Conservation (phyloP, 1,284 basidiomycete species). For the Cryptococcus sp. region DNA sequence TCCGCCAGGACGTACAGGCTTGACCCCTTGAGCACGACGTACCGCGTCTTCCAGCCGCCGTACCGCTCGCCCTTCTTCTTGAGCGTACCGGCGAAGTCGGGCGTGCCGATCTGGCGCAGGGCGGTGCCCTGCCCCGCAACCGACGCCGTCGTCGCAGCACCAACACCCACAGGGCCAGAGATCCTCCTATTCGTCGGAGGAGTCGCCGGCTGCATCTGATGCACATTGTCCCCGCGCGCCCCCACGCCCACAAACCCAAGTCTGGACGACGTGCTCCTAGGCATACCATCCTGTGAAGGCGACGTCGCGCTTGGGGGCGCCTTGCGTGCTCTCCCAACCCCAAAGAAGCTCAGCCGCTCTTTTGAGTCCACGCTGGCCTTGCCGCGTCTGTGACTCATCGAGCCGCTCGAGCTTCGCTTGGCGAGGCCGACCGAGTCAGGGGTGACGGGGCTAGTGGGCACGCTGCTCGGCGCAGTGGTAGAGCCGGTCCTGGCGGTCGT, state of each 20-base stretch:
- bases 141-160: background rate
- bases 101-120: conserved; percentile 78
- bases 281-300: background rate
- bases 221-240: conserved; percentile 5
- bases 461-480: conserved; percentile 21
- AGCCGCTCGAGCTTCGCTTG: conserved; percentile 45
- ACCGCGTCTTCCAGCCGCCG: conserved; percentile 88
- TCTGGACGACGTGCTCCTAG: conserved; percentile 14
- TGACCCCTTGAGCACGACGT: conserved; percentile 89
- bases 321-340: conserved; percentile 70
- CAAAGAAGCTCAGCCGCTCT: conserved; percentile 62
- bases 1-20: conserved; percentile 82
- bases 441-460: conserved; percentile 42
- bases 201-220: conserved; percentile 36
- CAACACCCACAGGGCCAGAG: conserved; percentile 4
- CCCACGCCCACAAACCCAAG: conserved; percentile 14
- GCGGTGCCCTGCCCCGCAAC: conserved; percentile 50
- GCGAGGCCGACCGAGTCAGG: conserved; percentile 22
- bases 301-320: conserved; percentile 62
- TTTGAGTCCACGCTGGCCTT: conserved; percentile 48
- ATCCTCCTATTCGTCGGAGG: conserved; percentile 20
- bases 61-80: conserved; percentile 92
- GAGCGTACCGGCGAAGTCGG: conserved; percentile 90
- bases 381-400: conserved; percentile 45
- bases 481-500: conserved; percentile 16